phyloP scores from a whole-genome alignment of 306 rosid genomes.

The Erythrophleum fordii region DNA sequence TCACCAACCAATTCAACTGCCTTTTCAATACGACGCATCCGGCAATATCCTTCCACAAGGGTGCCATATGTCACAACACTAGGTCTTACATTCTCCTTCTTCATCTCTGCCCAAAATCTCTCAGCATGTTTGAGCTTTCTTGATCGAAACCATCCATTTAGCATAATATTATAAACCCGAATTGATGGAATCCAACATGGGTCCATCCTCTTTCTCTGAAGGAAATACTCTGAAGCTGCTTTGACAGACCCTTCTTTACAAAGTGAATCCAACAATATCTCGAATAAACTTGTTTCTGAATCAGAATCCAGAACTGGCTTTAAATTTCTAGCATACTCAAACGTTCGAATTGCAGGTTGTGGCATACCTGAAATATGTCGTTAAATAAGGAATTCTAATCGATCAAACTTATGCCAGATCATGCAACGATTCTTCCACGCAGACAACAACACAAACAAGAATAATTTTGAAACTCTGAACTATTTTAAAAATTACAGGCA shows the following conservation, averaged over 20 bases:
- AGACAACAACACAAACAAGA: not conserved
- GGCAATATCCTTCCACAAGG: conserved; percentile 87
- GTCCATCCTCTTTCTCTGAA: conserved; percentile 40
- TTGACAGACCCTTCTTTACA: conserved; percentile 75
- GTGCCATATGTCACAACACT: conserved; percentile 93
- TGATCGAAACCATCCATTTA: conserved; percentile 83
- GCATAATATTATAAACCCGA: conserved; percentile 68
- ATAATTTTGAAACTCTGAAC: not conserved
- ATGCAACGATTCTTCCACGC: not conserved
- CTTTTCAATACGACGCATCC: conserved; percentile 73
- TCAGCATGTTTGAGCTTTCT: conserved; percentile 85
- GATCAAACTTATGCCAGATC: not conserved
- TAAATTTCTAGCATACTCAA: conserved; percentile 63
- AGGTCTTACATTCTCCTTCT: conserved; percentile 66
- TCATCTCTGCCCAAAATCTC: conserved; percentile 85
- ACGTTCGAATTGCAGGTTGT: conserved; percentile 71
- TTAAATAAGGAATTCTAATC: not conserved
- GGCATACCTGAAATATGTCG: conserved; percentile 38
- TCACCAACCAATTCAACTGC: conserved; percentile 76
- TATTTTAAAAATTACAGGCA: not conserved
- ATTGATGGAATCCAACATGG: conserved; percentile 53
- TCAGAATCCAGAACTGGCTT: conserved; percentile 45
- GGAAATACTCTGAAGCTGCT: conserved; percentile 48
- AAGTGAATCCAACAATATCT: conserved; percentile 82
- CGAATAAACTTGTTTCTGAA: conserved; percentile 70